phyloP scores from a whole-genome alignment of 2,329 filamentous ascomycete species.

The Mycocentrospora acerina region DNA sequence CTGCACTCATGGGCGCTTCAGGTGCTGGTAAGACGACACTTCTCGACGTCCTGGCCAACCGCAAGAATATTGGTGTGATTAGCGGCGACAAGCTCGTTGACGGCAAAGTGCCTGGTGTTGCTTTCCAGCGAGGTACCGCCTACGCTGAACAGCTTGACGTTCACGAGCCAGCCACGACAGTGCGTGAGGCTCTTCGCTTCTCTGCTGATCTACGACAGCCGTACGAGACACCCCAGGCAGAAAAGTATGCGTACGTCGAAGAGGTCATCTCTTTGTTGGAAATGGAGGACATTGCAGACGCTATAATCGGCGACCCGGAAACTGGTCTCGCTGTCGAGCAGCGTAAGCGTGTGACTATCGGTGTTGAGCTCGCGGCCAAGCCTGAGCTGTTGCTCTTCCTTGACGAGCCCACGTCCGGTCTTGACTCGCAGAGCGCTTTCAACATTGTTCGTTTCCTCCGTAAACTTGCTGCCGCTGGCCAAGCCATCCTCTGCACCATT shows the following conservation, averaged over 20 bases:
- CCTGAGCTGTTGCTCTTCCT: slow-evolving; percentile 75
- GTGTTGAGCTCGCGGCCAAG: slow-evolving; percentile 63
- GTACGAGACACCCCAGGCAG: slow-evolving; percentile 56
- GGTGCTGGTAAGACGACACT: slow-evolving; percentile 86
- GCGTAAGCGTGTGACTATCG: slow-evolving; percentile 62
- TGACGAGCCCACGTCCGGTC: slow-evolving; percentile 75
- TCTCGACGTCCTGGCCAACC: slow-evolving; percentile 70
- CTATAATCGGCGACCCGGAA: slow-evolving; percentile 63
- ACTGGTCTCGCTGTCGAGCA: slow-evolving; percentile 66
- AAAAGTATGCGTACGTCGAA: slow-evolving; percentile 68
- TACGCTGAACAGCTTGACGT: slow-evolving; percentile 69
- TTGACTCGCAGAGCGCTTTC: slow-evolving; percentile 72
- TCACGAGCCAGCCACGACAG: slow-evolving; percentile 62
- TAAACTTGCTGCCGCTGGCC: slow-evolving; percentile 76
- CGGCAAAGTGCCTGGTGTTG: slow-evolving; percentile 57
- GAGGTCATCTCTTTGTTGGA: slow-evolving; percentile 66
- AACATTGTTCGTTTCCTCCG: slow-evolving; percentile 75
- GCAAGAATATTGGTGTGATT: slow-evolving; percentile 67
- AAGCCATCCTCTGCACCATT: slow-evolving; percentile 88
- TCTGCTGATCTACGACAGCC: slow-evolving; percentile 65
- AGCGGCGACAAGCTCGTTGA: slow-evolving; percentile 64
- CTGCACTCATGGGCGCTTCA: slow-evolving; percentile 49
- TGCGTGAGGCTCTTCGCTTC: slow-evolving; percentile 67
- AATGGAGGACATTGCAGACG: slow-evolving; percentile 66
- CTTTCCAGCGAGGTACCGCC: slow-evolving; percentile 64